Percentiles rank a stretch among this genome's conserved stretches.
phyloP scores from a whole-genome alignment of 148 eudicot genomes.

The Fallopia convolvulus region DNA sequence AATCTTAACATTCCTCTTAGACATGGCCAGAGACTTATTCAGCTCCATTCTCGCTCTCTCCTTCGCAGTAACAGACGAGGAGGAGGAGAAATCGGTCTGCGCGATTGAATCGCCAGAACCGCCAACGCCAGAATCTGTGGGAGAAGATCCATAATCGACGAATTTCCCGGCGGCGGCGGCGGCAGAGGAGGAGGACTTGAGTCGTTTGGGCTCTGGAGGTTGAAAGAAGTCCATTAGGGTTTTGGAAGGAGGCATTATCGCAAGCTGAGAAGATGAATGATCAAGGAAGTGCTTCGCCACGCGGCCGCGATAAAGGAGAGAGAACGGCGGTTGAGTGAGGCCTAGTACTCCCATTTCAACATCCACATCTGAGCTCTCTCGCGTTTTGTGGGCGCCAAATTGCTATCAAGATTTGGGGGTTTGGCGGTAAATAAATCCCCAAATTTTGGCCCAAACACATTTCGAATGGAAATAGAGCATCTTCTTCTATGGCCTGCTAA shows the following conservation, averaged over 20 bases:
- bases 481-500: no score
- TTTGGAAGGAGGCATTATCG: constrained; percentile 38
- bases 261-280: constrained; percentile 15
- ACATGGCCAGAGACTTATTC: constrained; percentile 46
- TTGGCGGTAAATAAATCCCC: neutral
- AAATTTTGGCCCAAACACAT: neutral
- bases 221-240: constrained; percentile 63
- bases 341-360: neutral
- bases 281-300: neutral
- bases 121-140: neutral
- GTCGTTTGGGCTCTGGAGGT: constrained; percentile 54
- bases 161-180: neutral
- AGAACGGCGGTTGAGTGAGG: neutral
- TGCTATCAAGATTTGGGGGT: neutral
- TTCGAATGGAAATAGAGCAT: no score
- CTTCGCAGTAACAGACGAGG: constrained; percentile 27
- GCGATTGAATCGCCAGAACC: neutral
- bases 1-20: constrained; percentile 46
- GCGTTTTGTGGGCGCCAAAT: neutral
- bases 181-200: constrained; percentile 24
- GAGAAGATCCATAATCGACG: constrained; percentile 8
- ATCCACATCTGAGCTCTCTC: neutral
- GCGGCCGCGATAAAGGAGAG: neutral
- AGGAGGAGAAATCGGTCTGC: neutral
- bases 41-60: constrained; percentile 51